A percentile compares a stretch with the other conserved stretches of the same genome.
Conservation (phyloP, 352 stramenopile species). For the Plasmopara halstedii region DNA sequence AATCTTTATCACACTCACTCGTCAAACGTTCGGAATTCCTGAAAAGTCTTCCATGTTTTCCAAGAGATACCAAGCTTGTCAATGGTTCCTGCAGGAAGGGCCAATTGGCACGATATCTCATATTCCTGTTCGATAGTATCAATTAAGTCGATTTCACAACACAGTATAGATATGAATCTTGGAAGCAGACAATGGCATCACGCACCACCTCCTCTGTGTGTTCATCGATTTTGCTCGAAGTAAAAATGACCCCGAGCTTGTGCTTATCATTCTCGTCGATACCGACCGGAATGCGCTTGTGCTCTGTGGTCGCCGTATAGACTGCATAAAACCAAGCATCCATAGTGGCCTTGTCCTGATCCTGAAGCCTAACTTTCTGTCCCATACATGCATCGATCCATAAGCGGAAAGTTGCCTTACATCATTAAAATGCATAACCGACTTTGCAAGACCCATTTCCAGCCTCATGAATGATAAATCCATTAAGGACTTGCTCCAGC, state of each 20-base stretch:
- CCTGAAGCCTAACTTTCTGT: slow-evolving; percentile 67
- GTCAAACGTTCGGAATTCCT: slow-evolving; percentile 58
- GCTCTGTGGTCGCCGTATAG: slow-evolving; percentile 68
- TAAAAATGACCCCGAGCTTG: slow-evolving; percentile 49
- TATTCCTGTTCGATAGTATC: slow-evolving; percentile 36
- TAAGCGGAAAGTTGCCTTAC: background rate
- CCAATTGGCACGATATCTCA: slow-evolving; percentile 63
- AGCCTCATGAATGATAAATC: slow-evolving; percentile 65
- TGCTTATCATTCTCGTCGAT: slow-evolving; percentile 28
- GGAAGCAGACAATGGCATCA: slow-evolving; percentile 5
- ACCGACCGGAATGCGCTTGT: slow-evolving; percentile 35
- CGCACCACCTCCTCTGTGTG: slow-evolving; percentile 45
- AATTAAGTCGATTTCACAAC: slow-evolving; percentile 7
- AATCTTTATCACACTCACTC: slow-evolving; percentile 32
- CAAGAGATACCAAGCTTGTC: slow-evolving; percentile 70
- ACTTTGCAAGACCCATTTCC: slow-evolving; percentile 34
- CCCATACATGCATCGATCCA: slow-evolving; percentile 4
- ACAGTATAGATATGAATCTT: slow-evolving; percentile 2
- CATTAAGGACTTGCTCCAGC: slow-evolving; percentile 64
- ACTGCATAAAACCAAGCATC: slow-evolving; percentile 77
- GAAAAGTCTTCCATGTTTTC: slow-evolving; percentile 70
- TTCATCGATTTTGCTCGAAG: slow-evolving; percentile 46
- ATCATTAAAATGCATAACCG: background rate
- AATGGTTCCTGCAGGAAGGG: slow-evolving; percentile 36
- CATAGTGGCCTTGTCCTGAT: slow-evolving; percentile 66